Conservation (phyloP, 129 eudicot genomes). For the Centaurea solstitialis region DNA sequence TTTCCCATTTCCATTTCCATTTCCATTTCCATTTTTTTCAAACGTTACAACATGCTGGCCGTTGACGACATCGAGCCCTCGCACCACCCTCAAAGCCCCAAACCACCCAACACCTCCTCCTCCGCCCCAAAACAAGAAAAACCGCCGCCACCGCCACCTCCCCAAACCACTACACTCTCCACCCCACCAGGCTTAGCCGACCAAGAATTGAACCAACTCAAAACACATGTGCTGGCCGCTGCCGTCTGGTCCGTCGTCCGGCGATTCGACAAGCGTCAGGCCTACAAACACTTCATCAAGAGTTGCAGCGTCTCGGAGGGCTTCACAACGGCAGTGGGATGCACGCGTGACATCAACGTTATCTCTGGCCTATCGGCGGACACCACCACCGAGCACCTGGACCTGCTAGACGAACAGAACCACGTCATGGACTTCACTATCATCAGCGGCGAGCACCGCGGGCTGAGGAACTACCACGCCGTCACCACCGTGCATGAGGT, state of each 20-base stretch:
- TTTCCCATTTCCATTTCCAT: too few species aligned
- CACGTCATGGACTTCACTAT: constrained; percentile 71
- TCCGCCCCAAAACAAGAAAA: constrained; percentile 10
- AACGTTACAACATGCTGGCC: too few species aligned
- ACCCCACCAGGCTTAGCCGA: constrained; percentile 54
- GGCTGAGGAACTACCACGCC: constrained; percentile 72
- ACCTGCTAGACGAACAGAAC: constrained; percentile 67
- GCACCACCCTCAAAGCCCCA: too few species aligned
- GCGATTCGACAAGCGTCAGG: constrained; percentile 81
- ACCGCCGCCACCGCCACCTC: constrained; percentile 25
- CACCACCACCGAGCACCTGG: too few species aligned
- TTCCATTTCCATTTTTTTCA: too few species aligned
- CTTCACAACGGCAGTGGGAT: constrained; percentile 55
- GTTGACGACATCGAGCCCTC: too few species aligned
- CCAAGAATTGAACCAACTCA: constrained; percentile 50
- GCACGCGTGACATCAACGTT: constrained; percentile 76
- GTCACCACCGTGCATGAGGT: constrained; percentile 71
- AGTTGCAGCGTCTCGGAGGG: constrained; percentile 56
- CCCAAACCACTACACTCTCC: constrained; percentile 26
- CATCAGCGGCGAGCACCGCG: constrained; percentile 82
- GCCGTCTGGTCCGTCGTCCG: constrained; percentile 86
- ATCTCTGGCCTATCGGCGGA: constrained; percentile 92
- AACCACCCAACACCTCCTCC: constrained; percentile 22
- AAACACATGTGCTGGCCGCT: constrained; percentile 43
- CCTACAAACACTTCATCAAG: constrained; percentile 92